Conservation (phyloP, 2,329 filamentous ascomycete species). For the Hypomyces perniciosus region DNA sequence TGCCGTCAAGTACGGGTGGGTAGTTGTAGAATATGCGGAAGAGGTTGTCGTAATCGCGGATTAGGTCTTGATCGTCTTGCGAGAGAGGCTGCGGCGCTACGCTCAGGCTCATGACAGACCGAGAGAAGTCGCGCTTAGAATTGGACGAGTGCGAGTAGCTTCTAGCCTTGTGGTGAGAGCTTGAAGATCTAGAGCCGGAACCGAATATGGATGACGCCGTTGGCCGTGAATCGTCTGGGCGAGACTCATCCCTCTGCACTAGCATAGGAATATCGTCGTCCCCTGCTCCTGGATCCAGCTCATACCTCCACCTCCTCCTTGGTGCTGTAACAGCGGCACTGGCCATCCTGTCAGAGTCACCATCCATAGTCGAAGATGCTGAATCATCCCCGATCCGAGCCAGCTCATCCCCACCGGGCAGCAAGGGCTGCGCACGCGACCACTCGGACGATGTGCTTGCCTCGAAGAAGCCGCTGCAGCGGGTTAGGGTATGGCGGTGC, state of each 20-base stretch:
- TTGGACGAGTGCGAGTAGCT: conserved; percentile 46
- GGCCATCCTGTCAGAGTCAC: conserved; percentile 9
- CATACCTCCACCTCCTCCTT: conserved; percentile 71
- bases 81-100: conserved; percentile 41
- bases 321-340: conserved; percentile 14
- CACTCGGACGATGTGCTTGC: conserved; percentile 76
- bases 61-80: conserved; percentile 63
- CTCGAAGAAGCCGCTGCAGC: conserved; percentile 93
- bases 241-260: conserved; percentile 63
- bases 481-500: conserved; percentile 78
- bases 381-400: conserved; percentile 46
- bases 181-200: conserved; percentile 44
- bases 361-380: conserved; percentile 17
- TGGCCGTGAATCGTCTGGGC: conserved; percentile 6
- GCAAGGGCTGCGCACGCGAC: conserved; percentile 34
- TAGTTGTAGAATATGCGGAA: conserved; percentile 97
- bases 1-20: conserved; percentile 69
- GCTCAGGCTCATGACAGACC: conserved; percentile 76
- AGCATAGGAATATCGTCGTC: conserved; percentile 80
- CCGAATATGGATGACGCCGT: conserved; percentile 27
- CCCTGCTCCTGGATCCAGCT: conserved; percentile 69
- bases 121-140: conserved; percentile 62
- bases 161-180: conserved; percentile 26
- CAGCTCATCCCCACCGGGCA: conserved; percentile 38
- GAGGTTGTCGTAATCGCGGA: conserved; percentile 92